These are phyloP conservation scores for Psilocybe cyanescens DNA, from an alignment of 768 basidiomycete genomes.

Conservation along the genomic window DNA sequence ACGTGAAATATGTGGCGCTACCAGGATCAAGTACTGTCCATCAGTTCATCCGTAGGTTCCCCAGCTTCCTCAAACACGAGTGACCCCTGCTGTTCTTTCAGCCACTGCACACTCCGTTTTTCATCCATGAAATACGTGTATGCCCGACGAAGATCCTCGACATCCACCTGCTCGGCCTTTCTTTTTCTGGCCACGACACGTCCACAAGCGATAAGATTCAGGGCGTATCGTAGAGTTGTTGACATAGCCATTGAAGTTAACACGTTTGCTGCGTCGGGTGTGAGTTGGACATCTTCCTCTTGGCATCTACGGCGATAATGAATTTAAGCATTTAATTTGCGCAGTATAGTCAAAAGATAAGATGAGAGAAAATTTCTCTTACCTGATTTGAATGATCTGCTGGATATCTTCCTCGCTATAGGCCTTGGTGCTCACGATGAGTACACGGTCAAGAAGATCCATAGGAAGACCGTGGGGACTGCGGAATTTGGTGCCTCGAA, in stretches of 20 bases:
- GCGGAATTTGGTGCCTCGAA: constrained; percentile 93
- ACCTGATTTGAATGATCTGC: constrained; percentile 95
- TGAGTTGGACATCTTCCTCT: constrained; percentile 93
- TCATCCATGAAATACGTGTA: constrained; percentile 95
- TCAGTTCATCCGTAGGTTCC: constrained; percentile 34
- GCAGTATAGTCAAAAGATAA: constrained; percentile 10
- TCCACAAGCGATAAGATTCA: constrained; percentile 94
- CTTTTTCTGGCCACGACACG: constrained; percentile 85
- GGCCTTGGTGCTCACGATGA: constrained; percentile 93
- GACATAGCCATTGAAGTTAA: constrained; percentile 87
- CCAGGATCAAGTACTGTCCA: constrained; percentile 22
- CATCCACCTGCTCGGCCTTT: constrained; percentile 79
- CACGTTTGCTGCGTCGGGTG: constrained; percentile 72
- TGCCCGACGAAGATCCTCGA: constrained; percentile 81
- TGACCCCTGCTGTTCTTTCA: constrained; percentile 80
- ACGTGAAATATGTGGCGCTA: not conserved
- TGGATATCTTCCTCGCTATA: constrained; percentile 84
- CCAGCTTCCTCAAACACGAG: constrained; percentile 77
- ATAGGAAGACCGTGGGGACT: constrained; percentile 95
- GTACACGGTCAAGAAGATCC: constrained; percentile 91
- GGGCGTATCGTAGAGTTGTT: constrained; percentile 91
- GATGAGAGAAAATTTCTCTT: constrained; percentile 3
- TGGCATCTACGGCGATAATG: constrained; percentile 59
- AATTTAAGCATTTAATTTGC: constrained; percentile 7
- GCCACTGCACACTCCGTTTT: constrained; percentile 89